A percentile compares a stretch with the other conserved stretches of the same genome.
Evolutionary conservation across 2,329 filamentous ascomycete species (phyloP).

Genomic region (Chaetomium sp.): DNA sequence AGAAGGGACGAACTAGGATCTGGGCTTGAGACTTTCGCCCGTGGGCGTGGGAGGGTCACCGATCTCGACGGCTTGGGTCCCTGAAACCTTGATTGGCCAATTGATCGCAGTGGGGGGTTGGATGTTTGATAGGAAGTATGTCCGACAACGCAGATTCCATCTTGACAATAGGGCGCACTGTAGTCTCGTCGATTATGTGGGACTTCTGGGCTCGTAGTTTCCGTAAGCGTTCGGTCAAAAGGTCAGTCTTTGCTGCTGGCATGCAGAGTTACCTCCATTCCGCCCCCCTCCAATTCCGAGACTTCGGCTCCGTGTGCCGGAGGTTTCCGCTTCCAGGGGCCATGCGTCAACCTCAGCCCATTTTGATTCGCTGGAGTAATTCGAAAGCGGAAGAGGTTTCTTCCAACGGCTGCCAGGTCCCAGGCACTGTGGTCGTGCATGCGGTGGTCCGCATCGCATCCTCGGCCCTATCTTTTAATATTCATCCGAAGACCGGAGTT

Average conservation of each 20-base stretch:
- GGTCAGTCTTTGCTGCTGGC: no score
- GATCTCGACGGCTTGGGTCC: no score
- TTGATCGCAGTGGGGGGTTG: not conserved
- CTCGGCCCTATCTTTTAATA: no score
- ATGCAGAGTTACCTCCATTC: no score
- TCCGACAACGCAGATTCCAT: not conserved
- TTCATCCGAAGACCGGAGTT: slow-evolving; percentile 15
- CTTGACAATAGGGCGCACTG: no score
- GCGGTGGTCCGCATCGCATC: not conserved
- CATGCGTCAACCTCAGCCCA: not conserved
- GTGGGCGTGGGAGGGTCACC: not conserved
- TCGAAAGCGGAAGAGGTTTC: not conserved
- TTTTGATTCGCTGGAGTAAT: no score
- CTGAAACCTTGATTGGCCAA: slow-evolving; percentile 12
- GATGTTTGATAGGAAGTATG: no score
- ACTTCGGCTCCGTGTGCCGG: slow-evolving; percentile 7
- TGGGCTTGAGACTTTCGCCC: not conserved
- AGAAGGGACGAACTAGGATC: not conserved
- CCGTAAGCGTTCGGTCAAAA: no score
- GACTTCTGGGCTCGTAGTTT: no score
- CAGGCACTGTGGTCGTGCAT: slow-evolving; percentile 2
- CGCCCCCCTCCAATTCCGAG: not conserved
- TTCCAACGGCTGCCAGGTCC: not conserved
- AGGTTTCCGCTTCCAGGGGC: slow-evolving; percentile 3
- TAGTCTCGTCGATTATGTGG: no score